Conservation (phyloP, 345 rosid genomes). For the Laguncularia racemosa region DNA sequence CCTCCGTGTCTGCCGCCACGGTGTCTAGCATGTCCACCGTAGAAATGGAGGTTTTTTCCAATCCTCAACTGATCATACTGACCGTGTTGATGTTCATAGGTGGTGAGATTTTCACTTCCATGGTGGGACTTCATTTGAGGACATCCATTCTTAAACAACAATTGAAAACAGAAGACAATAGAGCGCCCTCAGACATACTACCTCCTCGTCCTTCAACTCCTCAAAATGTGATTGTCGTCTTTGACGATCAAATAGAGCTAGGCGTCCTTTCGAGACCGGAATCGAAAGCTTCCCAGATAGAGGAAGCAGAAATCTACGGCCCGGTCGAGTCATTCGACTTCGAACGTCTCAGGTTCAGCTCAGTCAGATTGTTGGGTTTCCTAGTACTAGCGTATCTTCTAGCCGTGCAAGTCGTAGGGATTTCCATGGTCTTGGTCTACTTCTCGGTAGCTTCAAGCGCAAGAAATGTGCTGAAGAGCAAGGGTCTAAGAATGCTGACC, state of each 20-base stretch:
- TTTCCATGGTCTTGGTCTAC: conserved; percentile 24
- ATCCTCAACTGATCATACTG: conserved; percentile 44
- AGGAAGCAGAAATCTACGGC: too few relatives aligned
- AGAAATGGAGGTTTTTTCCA: conserved; percentile 78
- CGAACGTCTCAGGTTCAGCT: conserved; percentile 4
- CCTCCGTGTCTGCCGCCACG: conserved; percentile 53
- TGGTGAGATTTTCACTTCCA: conserved; percentile 59
- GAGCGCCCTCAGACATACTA: not conserved
- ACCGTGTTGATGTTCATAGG: conserved; percentile 52
- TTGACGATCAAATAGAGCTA: conserved; percentile 1
- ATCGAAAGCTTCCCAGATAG: too few relatives aligned
- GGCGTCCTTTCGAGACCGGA: not conserved
- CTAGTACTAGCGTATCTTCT: conserved; percentile 40
- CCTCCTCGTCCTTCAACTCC: not conserved
- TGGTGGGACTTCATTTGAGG: conserved; percentile 3
- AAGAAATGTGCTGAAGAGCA: conserved; percentile 26
- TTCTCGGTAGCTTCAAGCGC: conserved; percentile 27
- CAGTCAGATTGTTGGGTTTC: conserved; percentile 20
- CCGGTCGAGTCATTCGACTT: not conserved
- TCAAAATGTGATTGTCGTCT: not conserved
- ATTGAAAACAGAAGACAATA: not conserved
- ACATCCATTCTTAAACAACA: not conserved
- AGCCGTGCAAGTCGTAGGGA: conserved; percentile 27
- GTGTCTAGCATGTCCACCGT: conserved; percentile 69
- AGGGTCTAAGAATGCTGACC: conserved; percentile 23